These are phyloP conservation scores for Scheffersomyces ergatensis DNA, from an alignment of 805 yeast genomes.

Conservation along the genomic window DNA sequence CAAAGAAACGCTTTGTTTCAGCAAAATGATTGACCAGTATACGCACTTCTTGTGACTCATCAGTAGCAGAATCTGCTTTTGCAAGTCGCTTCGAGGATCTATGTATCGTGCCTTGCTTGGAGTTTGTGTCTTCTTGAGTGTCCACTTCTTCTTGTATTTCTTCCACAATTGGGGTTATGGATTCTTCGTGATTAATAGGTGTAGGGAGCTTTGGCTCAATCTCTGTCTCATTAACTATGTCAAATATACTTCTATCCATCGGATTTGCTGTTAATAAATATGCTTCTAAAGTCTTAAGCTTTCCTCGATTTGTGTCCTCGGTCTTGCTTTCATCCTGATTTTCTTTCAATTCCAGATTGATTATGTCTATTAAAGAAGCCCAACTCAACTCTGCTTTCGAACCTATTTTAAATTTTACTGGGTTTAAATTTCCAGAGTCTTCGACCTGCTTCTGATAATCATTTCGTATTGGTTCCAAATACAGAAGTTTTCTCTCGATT, in stretches of 20 bases:
- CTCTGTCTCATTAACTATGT: conserved; percentile 1
- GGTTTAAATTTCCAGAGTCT: conserved; percentile 7
- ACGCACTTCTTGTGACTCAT: conserved; percentile 18
- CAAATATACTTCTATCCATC: conserved; percentile 42
- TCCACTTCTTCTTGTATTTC: conserved; percentile 6
- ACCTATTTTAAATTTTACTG: conserved; percentile 4
- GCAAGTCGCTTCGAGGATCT: conserved; percentile 33
- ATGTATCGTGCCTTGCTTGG: conserved; percentile 31
- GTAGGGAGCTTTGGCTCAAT: background rate
- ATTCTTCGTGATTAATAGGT: background rate
- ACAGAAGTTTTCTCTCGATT: conserved; percentile 15
- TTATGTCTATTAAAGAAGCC: conserved; percentile 18
- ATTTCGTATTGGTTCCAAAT: conserved; percentile 26
- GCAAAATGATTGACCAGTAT: conserved; percentile 20
- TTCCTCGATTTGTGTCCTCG: conserved; percentile 36
- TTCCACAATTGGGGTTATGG: background rate
- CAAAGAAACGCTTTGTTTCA: conserved; percentile 25
- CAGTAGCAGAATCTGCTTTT: conserved; percentile 13
- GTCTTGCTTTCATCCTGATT: conserved; percentile 30
- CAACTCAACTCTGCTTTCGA: background rate
- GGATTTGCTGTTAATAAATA: conserved; percentile 50
- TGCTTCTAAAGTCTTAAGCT: conserved; percentile 47
- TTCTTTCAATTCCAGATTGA: conserved; percentile 31
- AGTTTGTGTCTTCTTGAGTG: conserved; percentile 12
- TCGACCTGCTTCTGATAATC: conserved; percentile 25